Conservation (phyloP, 2,329 filamentous ascomycete genomes). For the Cordyceps pruinosa region DNA sequence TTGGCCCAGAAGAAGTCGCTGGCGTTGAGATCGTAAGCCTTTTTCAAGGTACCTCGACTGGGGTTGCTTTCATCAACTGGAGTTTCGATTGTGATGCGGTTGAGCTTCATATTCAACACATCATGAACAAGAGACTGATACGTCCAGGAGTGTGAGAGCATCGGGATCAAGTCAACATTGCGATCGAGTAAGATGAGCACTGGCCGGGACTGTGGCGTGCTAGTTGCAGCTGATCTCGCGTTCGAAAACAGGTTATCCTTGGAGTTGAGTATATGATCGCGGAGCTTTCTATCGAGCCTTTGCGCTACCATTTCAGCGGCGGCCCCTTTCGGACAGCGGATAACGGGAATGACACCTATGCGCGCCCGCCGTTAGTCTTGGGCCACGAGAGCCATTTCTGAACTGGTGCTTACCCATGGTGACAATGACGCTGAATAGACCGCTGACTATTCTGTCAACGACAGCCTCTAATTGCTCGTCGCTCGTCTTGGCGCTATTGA, state of each 20-base stretch:
- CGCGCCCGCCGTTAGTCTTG: not conserved
- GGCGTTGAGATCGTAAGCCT: conserved; percentile 80
- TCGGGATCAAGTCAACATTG: conserved; percentile 91
- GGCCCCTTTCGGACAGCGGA: conserved; percentile 85
- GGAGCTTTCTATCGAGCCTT: conserved; percentile 89
- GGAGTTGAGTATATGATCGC: conserved; percentile 94
- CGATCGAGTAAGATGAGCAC: conserved; percentile 91
- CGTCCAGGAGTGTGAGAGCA: conserved; percentile 89
- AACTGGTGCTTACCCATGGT: conserved; percentile 67
- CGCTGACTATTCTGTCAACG: conserved; percentile 87
- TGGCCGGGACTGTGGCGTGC: conserved; percentile 68
- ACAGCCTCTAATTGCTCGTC: conserved; percentile 84
- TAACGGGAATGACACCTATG: conserved; percentile 82
- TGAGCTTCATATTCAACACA: conserved; percentile 56
- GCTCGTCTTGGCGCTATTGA: conserved; percentile 86
- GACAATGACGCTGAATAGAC: conserved; percentile 96
- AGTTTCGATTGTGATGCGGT: conserved; percentile 87
- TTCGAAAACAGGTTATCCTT: conserved; percentile 93
- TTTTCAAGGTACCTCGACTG: conserved; percentile 70
- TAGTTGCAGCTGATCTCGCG: conserved; percentile 50
- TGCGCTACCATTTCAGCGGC: conserved; percentile 91
- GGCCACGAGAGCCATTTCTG: not conserved
- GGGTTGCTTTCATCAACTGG: conserved; percentile 71
- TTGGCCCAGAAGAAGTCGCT: conserved; percentile 96
- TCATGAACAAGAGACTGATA: conserved; percentile 78